Evolutionary conservation across 768 basidiomycete genomes (phyloP), one percentile per base, ranked within the genome.

Genomic region (Asterophora lycoperdoides): DNA sequence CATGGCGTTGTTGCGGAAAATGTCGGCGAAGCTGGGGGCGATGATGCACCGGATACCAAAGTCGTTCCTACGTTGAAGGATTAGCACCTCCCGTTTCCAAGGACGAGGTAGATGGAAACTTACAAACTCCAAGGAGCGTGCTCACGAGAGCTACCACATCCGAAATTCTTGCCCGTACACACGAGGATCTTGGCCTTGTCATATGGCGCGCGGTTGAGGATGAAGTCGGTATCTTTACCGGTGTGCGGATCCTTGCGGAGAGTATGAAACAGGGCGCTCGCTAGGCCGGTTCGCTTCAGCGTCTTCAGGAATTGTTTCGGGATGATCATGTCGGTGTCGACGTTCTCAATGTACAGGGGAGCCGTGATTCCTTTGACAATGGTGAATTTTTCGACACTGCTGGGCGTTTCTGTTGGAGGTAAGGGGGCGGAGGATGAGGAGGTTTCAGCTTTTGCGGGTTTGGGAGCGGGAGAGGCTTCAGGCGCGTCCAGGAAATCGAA

Each of bases 221-320:
- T 68, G 59, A 95, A 95, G 58, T 91, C 81, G 3, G 89, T 90
- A 56, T 87, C 81, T 48, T 79, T 74, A n/a, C 84, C 84, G 4
- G 89, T 89, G 56, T 83, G 75, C 5, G 83, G 80, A 60, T 92
- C 80, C 61, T 83, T 85, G 41, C 92, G 80, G 34, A 89, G 70
- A n/a, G 86, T 78, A 63, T 77, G 86, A 75, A 95, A 95, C 43
- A 93, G 70, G 15, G 87, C 90, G 47, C 84, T 71, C 7, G 89
- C 87, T 39, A 95, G 76, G 38, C 92, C 92, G 35, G 92, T 93
- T 46, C 92, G 79, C 66, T 93, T 90, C 59, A 95, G 69, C 0
- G 92, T 94, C 69, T 93, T 94, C 66, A 94, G 69, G 73, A 93
- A 94, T 60, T 93, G 91, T 60, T 93, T 93, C 2, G 92, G 92